Conservation (phyloP, 2,329 filamentous ascomycete species). For the Juglanconis oblonga region DNA sequence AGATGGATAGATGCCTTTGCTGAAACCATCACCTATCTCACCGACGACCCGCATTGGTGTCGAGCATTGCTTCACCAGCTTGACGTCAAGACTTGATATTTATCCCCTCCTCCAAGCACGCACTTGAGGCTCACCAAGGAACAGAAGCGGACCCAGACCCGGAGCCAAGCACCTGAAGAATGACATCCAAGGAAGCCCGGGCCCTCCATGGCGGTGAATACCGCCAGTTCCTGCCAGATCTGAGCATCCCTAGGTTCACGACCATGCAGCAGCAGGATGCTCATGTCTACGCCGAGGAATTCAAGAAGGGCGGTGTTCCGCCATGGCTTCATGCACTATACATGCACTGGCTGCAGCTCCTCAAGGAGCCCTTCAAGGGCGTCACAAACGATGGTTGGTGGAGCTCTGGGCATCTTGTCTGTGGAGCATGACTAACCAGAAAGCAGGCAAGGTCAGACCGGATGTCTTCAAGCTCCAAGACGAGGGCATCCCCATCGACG, state of each 20-base stretch:
- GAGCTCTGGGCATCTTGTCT: background rate
- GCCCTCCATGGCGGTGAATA: constrained; percentile 35
- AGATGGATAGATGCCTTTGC: background rate
- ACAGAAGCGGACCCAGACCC: background rate
- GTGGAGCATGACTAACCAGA: background rate
- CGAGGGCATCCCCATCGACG: constrained; percentile 57
- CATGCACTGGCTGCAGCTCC: constrained; percentile 54
- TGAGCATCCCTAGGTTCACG: constrained; percentile 59
- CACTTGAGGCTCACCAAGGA: too few species aligned
- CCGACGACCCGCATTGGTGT: background rate
- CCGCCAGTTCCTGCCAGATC: constrained; percentile 60
- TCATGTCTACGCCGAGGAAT: constrained; percentile 58
- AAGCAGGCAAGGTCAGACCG: constrained; percentile 46
- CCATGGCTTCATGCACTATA: constrained; percentile 66
- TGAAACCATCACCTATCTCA: background rate
- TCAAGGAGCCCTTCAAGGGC: constrained; percentile 67
- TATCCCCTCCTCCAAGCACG: too few species aligned
- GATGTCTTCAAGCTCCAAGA: constrained; percentile 60
- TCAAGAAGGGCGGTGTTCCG: constrained; percentile 56
- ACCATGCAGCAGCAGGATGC: constrained; percentile 61
- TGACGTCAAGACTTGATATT: too few species aligned
- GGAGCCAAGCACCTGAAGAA: background rate
- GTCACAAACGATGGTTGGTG: constrained; percentile 63
- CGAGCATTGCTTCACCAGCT: background rate
- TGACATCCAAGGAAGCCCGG: constrained; percentile 5